Percentiles rank a stretch among this genome's conserved stretches.
Conservation (phyloP, 805 yeast genomes). For the Barnettozyma vustinii region DNA sequence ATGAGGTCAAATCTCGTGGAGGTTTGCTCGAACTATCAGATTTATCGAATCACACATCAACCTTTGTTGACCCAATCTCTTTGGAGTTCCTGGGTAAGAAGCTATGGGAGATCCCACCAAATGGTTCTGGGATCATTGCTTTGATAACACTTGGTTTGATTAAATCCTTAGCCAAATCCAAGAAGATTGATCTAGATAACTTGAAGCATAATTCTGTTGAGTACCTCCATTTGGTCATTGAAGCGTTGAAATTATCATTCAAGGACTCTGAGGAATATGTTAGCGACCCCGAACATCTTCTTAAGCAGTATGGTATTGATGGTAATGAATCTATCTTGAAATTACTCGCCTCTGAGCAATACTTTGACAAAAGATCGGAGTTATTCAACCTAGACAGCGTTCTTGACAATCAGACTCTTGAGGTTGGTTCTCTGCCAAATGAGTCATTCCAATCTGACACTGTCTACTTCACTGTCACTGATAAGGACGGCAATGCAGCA, state of each 20-base stretch:
- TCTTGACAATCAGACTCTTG: constrained; percentile 36
- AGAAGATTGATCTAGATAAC: constrained; percentile 36
- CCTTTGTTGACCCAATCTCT: constrained; percentile 60
- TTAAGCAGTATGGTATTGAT: constrained; percentile 28
- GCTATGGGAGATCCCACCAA: constrained; percentile 82
- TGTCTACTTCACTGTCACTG: constrained; percentile 61
- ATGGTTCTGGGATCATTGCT: constrained; percentile 78
- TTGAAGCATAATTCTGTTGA: constrained; percentile 63
- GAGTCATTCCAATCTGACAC: constrained; percentile 60
- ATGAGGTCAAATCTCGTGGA: constrained; percentile 45
- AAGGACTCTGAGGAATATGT: constrained; percentile 72
- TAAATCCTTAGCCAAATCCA: constrained; percentile 43
- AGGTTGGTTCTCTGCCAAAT: constrained; percentile 50
- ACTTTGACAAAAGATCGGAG: constrained; percentile 44
- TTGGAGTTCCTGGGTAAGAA: constrained; percentile 46
- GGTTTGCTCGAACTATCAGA: constrained; percentile 56
- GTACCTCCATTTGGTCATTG: constrained; percentile 65
- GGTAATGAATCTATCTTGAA: constrained; percentile 31
- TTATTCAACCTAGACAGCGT: constrained; percentile 37
- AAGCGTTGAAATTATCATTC: constrained; percentile 66
- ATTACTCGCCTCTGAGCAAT: constrained; percentile 40
- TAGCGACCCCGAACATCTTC: constrained; percentile 48
- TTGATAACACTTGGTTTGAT: constrained; percentile 64
- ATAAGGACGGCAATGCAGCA: constrained; percentile 69
- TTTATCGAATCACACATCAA: constrained; percentile 49